phyloP scores from a whole-genome alignment of 169 alveolate species.

The Sarcocystis neurona region DNA sequence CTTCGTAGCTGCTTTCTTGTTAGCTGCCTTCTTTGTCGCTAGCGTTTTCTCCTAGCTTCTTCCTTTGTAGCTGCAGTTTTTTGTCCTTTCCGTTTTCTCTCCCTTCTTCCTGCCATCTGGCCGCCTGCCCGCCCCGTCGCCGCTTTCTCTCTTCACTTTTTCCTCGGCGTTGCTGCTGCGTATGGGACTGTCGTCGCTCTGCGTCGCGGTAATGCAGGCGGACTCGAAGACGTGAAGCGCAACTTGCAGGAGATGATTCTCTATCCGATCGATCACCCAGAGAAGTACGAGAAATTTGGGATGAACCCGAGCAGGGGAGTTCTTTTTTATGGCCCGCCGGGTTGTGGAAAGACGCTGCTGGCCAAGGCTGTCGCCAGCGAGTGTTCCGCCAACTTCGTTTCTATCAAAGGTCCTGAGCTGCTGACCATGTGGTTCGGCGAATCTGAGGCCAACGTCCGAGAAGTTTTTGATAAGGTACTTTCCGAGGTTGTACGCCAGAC shows the following conservation, averaged over 20 bases:
- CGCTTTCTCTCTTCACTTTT: no score
- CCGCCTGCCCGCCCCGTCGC: no score
- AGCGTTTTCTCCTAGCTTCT: no score
- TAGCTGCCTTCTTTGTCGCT: no score
- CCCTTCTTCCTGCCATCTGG: no score
- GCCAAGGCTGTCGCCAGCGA: slow-evolving; percentile 95
- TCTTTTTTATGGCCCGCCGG: slow-evolving; percentile 99
- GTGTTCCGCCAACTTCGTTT: slow-evolving; percentile 96
- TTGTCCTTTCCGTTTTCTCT: no score
- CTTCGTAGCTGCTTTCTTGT: no score
- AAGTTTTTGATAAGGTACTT: slow-evolving; percentile 97
- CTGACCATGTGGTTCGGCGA: slow-evolving; percentile 99
- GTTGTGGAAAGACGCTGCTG: slow-evolving; percentile 84
- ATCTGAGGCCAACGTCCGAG: slow-evolving; percentile 99
- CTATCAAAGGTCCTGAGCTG: slow-evolving; percentile 98
- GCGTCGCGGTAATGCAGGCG: slow-evolving; percentile 52
- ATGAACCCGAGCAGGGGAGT: slow-evolving; percentile 99
- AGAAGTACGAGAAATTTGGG: slow-evolving; percentile 95
- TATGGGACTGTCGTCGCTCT: not conserved
- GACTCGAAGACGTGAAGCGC: slow-evolving; percentile 73
- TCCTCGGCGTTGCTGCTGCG: no score
- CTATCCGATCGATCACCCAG: slow-evolving; percentile 91
- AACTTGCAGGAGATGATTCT: slow-evolving; percentile 96
- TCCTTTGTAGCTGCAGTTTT: no score
- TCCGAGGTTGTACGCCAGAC: not conserved